Conservation (phyloP, 1,139 yeast genomes). For the Magnusiomyces sp. region DNA sequence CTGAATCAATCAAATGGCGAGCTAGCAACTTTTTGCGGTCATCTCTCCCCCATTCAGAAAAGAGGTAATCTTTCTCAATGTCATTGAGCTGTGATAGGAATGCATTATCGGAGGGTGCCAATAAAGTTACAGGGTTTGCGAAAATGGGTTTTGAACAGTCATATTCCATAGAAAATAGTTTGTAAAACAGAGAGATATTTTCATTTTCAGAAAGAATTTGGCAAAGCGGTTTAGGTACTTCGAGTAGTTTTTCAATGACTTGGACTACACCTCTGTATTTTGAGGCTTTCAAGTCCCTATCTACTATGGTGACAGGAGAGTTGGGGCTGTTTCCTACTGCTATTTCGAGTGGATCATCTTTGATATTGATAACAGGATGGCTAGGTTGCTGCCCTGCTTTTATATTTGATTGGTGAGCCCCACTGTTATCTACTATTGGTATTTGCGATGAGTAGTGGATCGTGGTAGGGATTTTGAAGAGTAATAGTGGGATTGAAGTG, state of each 20-base stretch:
- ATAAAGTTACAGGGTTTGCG: constrained; percentile 28
- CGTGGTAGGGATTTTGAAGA: too few species aligned
- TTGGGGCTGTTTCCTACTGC: constrained; percentile 10
- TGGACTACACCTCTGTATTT: constrained; percentile 68
- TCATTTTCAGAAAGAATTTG: constrained; percentile 30
- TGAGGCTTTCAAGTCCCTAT: constrained; percentile 55
- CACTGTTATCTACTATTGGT: too few species aligned
- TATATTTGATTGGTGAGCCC: too few species aligned
- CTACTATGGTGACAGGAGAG: constrained; percentile 41
- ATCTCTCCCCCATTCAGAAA: constrained; percentile 30
- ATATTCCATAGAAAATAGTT: constrained; percentile 21
- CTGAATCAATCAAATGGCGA: constrained; percentile 29
- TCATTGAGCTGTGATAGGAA: constrained; percentile 31
- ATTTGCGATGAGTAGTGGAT: too few species aligned
- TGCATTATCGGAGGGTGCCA: constrained; percentile 41
- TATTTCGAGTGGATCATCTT: too few species aligned
- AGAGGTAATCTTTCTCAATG: constrained; percentile 43
- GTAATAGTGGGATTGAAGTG: too few species aligned
- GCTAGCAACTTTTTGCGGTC: constrained; percentile 33
- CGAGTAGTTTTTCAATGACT: constrained; percentile 51
- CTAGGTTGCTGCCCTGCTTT: too few species aligned
- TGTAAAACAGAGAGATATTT: constrained; percentile 21
- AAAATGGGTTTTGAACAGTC: constrained; percentile 17
- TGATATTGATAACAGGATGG: too few species aligned
- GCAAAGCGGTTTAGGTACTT: constrained; percentile 39